These are phyloP conservation scores for Trichosporon faecale DNA, from an alignment of 1,284 basidiomycete species.

Conservation along the genomic window DNA sequence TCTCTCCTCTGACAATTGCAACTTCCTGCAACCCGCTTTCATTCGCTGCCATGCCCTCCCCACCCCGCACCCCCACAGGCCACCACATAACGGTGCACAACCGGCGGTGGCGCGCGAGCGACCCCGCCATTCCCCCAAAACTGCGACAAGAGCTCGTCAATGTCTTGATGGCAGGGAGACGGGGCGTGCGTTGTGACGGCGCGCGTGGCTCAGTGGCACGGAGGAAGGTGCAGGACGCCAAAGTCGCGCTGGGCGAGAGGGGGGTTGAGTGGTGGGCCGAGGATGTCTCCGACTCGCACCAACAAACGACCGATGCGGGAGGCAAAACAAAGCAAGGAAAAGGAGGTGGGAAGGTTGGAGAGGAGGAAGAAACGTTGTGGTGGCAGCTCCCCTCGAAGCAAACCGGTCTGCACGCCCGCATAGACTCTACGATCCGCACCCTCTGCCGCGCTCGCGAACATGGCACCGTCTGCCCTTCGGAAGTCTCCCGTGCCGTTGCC, in stretches of 20 bases:
- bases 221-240: not conserved
- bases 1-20: too few relatives aligned
- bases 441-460: not conserved
- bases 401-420: not conserved
- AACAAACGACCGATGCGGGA: not conserved
- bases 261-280: conserved; percentile 3
- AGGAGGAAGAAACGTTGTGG: not conserved
- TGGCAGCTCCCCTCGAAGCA: not conserved
- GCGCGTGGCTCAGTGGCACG: not conserved
- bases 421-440: not conserved
- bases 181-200: not conserved
- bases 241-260: conserved; percentile 9
- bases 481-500: not conserved
- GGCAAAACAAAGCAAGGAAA: not conserved
- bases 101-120: conserved; percentile 7
- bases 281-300: not conserved
- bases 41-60: not conserved
- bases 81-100: not conserved
- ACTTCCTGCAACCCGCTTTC: not conserved
- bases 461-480: not conserved
- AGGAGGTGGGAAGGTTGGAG: not conserved
- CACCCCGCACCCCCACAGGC: not conserved
- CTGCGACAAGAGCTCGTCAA: conserved; percentile 9
- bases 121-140: not conserved
- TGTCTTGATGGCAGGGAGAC: not conserved